Percentiles rank a stretch among this genome's conserved stretches.
These are phyloP conservation scores for Zygoascus bituminiphila DNA, from an alignment of 805 yeast species.

Conservation along the genomic window DNA sequence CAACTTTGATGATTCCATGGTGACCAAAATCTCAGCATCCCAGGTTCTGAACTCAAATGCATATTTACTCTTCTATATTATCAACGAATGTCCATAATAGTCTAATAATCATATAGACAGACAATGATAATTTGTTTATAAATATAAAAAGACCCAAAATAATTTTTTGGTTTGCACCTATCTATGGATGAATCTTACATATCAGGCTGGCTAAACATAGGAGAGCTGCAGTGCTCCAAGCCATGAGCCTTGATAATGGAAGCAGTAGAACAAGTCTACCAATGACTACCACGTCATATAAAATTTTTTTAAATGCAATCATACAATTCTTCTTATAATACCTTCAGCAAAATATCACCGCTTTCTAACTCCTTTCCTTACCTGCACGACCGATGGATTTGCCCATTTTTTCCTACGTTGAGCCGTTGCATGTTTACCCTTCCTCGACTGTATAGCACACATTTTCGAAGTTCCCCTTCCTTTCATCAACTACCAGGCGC, in stretches of 20 bases:
- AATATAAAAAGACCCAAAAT: too few relatives aligned
- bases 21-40: constrained; percentile 53
- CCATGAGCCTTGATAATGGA: too few relatives aligned
- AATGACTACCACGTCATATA: too few relatives aligned
- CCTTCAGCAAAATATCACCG: background rate
- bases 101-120: background rate
- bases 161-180: too few relatives aligned
- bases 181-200: too few relatives aligned
- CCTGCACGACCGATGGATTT: too few relatives aligned
- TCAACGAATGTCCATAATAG: constrained; percentile 10
- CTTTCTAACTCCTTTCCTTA: background rate
- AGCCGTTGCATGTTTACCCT: background rate
- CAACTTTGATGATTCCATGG: constrained; percentile 81
- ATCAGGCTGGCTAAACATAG: too few relatives aligned
- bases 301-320: background rate
- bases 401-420: background rate
- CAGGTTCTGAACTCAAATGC: constrained; percentile 69
- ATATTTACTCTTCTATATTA: constrained; percentile 51
- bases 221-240: too few relatives aligned
- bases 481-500: background rate
- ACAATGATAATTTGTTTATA: background rate
- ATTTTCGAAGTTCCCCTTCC: background rate
- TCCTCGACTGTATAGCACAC: background rate
- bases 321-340: background rate
- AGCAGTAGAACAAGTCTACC: too few relatives aligned